Evolutionary conservation across 768 basidiomycete genomes (phyloP), one percentile per base, ranked within the genome.

Genomic region (Naganishia randhawae): DNA sequence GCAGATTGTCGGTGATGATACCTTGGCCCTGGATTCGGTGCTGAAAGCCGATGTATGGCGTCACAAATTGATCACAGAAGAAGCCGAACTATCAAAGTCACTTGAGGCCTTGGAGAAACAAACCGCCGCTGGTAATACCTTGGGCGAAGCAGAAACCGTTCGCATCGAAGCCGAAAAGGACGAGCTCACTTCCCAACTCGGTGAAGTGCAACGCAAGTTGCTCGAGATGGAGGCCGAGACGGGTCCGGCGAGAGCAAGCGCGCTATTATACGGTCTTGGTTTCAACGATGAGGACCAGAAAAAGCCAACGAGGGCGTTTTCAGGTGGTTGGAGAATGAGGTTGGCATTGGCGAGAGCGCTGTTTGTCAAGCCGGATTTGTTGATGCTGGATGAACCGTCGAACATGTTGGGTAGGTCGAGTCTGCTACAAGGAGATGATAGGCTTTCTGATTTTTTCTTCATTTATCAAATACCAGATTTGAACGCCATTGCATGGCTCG

Each of bases 31-130:
- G 50, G 90, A 93, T 25, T 93, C 94, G 0, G 96, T 99, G 25
- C 84, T 99, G n/a, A 92, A 94, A 79, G 96, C 96, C n/a, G 96
- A 99, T 77, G 96, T 99, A 35, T 98, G 96, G 92, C 85, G 95
- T 77, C 93, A 95, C 75, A 89, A 91, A 71, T 83, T 97, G 19
- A 81, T 96, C 57, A 89, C 87, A 65, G 92, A 99, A 75, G 94
- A 98, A 79, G 81, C 81, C 0, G 80, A 83, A 25, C 82, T 97
- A 51, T 93, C 94, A 74, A 84, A 84, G 0, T 85, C 85, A 70
- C 84, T 98, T 1, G 80, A 85, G 0, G 85, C 84, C 68, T 83
- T 95, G 14, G 92, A 96, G 68, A 61, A 42, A n/a, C 79, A 80
- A 55, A 67, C 88, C 71, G 85, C 88, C 17, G 87, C 90, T 42